Base-by-base conservation (phyloP, 2,329 filamentous ascomycete species). In the Colletotrichum higginsianum region DNA sequence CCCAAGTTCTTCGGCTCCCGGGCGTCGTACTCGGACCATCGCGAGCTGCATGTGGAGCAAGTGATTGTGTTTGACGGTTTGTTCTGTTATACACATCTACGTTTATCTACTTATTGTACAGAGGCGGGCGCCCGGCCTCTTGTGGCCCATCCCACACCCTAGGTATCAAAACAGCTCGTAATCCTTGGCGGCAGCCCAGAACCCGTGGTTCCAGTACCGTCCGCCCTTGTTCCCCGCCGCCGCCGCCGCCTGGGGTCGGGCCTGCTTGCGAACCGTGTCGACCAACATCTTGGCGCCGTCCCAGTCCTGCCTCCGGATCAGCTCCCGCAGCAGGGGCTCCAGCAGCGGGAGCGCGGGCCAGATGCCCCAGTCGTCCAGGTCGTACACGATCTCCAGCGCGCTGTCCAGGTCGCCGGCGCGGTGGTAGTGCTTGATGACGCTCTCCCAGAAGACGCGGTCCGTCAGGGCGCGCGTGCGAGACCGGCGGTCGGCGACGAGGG, bases 401-500 rank as follows among this genome's bases (percentile, higher is more conserved):
- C 60, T 56, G 30, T 56, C 56, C 21, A 68, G 61, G 57, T 74
- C 71, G 49, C 72, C 73, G 21, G 58, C 61, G 40, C 50, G 50
- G 68, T 69, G 61, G 50, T 66, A 70, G 61, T 70, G 62, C 53
- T 65, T 71, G 53, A 75, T 68, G 61, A 74, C 71, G 30, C 52
- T 73, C 57, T 74, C 73, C 73, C 73, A 74, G 58, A 74, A 74
- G 35, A 81, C 68, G 58, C 80, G 77, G 66, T 74, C 73, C 30
- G 67, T 66, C 44, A 74, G 64, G 12, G 68, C 67, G 50, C 73
- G 73, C 3, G 73, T 72, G 40, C 72, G 71, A n/a, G 72, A 60
- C 26, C 73, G 73, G 44, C 77, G 61, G 67, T 93, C 88, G 26
- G 84, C 81, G 23, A 94, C 89, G 4, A 95, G 83, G 0, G 80